phyloP scores from a whole-genome alignment of 164 flowering plant species.

The Protea cynaroides region DNA sequence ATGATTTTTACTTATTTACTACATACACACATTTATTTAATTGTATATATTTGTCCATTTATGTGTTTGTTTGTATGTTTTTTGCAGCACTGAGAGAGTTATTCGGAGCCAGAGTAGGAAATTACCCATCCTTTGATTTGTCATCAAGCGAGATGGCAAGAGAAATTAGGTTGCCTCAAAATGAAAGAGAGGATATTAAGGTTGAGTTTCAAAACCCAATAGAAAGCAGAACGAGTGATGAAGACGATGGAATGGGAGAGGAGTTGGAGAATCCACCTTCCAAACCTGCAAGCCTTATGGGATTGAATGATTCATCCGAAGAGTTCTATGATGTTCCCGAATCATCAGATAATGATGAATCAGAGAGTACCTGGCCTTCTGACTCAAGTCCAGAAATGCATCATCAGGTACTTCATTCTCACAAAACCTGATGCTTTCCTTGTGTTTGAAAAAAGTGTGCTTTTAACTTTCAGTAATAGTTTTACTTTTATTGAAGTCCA shows the following conservation, averaged over 20 bases:
- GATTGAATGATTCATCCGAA: conserved; percentile 48
- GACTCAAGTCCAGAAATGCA: conserved; percentile 25
- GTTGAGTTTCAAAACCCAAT: conserved; percentile 20
- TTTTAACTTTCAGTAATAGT: background rate
- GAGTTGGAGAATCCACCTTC: conserved; percentile 19
- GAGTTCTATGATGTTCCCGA: conserved; percentile 71
- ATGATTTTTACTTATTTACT: background rate
- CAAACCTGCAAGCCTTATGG: conserved; percentile 32
- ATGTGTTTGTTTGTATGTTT: background rate
- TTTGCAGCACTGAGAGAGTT: conserved; percentile 75
- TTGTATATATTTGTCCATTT: no score
- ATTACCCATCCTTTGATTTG: conserved; percentile 27
- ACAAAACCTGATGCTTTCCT: background rate
- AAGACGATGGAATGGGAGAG: conserved; percentile 20
- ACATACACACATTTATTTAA: background rate
- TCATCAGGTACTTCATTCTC: conserved; percentile 26
- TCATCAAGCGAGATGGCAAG: conserved; percentile 35
- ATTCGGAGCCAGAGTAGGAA: conserved; percentile 53
- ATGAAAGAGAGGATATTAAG: conserved; percentile 28
- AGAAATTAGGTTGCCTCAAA: conserved; percentile 25
- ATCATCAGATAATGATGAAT: conserved; percentile 38
- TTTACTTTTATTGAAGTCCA: background rate
- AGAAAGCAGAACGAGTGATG: conserved; percentile 18
- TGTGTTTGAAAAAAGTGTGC: background rate
- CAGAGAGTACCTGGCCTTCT: conserved; percentile 39